These are phyloP conservation scores for Suillus ampliporus DNA, from an alignment of 768 basidiomycete genomes.

Conservation along the genomic window DNA sequence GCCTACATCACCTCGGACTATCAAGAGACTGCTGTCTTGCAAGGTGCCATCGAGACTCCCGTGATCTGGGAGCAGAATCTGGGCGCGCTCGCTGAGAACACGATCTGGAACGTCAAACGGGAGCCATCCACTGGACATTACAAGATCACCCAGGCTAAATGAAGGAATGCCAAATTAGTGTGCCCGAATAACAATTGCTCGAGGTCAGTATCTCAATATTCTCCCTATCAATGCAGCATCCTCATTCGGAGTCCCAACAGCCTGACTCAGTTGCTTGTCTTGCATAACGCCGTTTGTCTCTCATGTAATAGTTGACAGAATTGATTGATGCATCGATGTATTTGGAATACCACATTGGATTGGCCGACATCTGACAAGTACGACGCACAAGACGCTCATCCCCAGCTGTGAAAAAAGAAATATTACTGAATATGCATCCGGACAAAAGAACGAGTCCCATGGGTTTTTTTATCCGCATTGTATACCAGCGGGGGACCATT, in stretches of 20 bases:
- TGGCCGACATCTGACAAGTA: too few species aligned
- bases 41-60: background rate
- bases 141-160: background rate
- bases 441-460: too few species aligned
- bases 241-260: background rate
- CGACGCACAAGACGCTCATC: too few species aligned
- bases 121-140: background rate
- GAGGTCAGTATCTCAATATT: background rate
- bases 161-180: background rate
- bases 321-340: too few species aligned
- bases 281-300: background rate
- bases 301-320: background rate
- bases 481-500: too few species aligned
- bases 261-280: background rate
- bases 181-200: background rate
- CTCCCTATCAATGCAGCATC: background rate
- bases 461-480: too few species aligned
- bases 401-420: too few species aligned
- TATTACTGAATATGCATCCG: too few species aligned
- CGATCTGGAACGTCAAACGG: background rate
- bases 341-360: too few species aligned
- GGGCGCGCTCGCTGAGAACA: background rate
- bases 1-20: slow-evolving; percentile 1
- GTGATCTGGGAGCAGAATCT: background rate
- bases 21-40: background rate